phyloP scores from a whole-genome alignment of 1,284 basidiomycete species.

The Laetiporus sulphureus region DNA sequence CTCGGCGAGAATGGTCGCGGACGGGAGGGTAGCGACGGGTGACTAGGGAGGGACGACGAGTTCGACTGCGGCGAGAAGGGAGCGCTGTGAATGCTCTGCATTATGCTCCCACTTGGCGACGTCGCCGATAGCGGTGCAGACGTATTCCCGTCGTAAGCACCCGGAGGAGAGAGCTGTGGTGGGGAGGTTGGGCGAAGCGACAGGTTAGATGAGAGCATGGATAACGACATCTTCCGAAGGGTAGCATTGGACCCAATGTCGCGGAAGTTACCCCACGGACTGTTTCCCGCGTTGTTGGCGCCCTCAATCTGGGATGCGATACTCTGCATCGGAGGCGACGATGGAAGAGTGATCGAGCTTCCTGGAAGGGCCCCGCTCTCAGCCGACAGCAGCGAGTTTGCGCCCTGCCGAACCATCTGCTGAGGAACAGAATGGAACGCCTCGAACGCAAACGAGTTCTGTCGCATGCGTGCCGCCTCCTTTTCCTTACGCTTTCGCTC shows the following conservation, averaged over 20 bases:
- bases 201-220: conserved; percentile 16
- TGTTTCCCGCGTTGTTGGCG: conserved; percentile 2
- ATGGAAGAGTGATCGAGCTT: conserved; percentile 8
- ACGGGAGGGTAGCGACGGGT: conserved; percentile 26
- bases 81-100: conserved; percentile 17
- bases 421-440: conserved; percentile 66
- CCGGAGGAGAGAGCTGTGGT: conserved; percentile 15
- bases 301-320: conserved; percentile 14
- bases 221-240: conserved; percentile 25
- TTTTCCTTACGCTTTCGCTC: conserved; percentile 49
- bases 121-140: conserved; percentile 15
- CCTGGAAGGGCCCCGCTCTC: conserved; percentile 22
- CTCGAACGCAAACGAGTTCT: conserved; percentile 51
- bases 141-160: conserved; percentile 12
- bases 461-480: conserved; percentile 36
- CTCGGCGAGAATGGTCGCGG: conserved; percentile 28
- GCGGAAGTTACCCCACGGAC: conserved; percentile 22
- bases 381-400: conserved; percentile 29
- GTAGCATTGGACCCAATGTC: conserved; percentile 24
- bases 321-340: conserved; percentile 16
- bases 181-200: conserved; percentile 22
- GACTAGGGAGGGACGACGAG: conserved; percentile 21
- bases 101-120: conserved; percentile 17
- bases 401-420: conserved; percentile 29
- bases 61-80: conserved; percentile 28